Evolutionary conservation across 2,329 filamentous ascomycete species (phyloP).

Genomic region (Colletotrichum simmondsii): DNA sequence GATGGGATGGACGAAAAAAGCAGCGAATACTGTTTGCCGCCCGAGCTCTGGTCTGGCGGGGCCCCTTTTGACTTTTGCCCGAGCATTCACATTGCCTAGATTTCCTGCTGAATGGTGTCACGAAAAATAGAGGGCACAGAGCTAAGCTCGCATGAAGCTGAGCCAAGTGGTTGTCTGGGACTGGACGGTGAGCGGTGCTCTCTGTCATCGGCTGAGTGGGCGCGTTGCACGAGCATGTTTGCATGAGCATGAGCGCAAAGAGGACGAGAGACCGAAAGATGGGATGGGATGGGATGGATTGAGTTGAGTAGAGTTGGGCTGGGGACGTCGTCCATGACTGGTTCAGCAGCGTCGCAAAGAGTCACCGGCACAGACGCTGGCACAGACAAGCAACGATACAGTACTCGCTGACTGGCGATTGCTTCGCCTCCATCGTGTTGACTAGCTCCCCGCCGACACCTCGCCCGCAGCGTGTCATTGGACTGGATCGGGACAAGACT

Average conservation of each 20-base stretch:
- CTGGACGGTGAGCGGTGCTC: conserved; percentile 18
- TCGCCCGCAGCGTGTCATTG: conserved; percentile 16
- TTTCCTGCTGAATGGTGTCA: conserved; percentile 12
- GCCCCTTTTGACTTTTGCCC: background rate
- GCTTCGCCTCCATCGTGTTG: conserved; percentile 34
- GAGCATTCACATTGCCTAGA: background rate
- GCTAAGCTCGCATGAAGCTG: conserved; percentile 23
- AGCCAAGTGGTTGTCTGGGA: conserved; percentile 19
- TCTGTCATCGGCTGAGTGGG: conserved; percentile 27
- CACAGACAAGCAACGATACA: conserved; percentile 26
- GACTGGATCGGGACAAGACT: conserved; percentile 17
- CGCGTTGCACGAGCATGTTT: conserved; percentile 23
- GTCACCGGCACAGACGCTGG: conserved; percentile 25
- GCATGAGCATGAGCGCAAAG: conserved; percentile 8
- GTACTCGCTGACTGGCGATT: conserved; percentile 27
- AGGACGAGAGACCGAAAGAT: conserved; percentile 4
- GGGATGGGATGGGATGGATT: background rate
- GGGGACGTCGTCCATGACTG: conserved; percentile 21
- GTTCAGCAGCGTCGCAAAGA: conserved; percentile 14
- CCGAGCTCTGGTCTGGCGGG: conserved; percentile 5
- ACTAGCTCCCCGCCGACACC: conserved; percentile 23
- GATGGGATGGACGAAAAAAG: conserved; percentile 25
- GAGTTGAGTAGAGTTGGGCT: background rate
- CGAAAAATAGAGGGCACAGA: background rate
- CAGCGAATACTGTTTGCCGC: conserved; percentile 11